Percentiles rank a stretch among this genome's conserved stretches.
Evolutionary conservation across 805 yeast species (phyloP).

Genomic region (Candida taoyuanica): DNA sequence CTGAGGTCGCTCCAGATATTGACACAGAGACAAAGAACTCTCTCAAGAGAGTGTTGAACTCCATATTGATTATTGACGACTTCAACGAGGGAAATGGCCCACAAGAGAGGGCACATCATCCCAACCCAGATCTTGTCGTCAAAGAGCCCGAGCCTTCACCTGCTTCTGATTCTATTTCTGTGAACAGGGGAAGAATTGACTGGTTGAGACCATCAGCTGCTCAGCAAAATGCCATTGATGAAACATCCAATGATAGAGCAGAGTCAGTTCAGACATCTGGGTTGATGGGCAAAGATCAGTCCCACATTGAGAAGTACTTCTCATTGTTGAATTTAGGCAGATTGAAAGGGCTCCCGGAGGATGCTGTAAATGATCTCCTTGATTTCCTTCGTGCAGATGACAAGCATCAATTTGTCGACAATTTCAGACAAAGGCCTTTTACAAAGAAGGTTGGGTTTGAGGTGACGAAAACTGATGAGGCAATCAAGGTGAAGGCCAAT

Average conservation of each 20-base stretch:
- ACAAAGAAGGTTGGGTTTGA: constrained; percentile 11
- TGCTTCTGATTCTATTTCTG: background rate
- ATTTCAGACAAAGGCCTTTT: constrained; percentile 13
- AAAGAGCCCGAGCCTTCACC: background rate
- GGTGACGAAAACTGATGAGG: constrained; percentile 4
- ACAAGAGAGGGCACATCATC: too few relatives aligned
- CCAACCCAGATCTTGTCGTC: background rate
- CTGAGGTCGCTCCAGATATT: constrained; percentile 5
- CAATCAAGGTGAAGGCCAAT: background rate
- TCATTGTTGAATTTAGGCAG: constrained; percentile 11
- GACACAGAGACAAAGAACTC: constrained; percentile 1
- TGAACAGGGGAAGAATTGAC: background rate
- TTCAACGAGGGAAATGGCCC: background rate
- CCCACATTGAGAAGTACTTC: constrained; percentile 8
- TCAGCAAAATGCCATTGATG: background rate
- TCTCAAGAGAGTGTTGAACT: constrained; percentile 8
- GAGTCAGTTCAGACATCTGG: constrained; percentile 2
- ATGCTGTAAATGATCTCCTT: constrained; percentile 7
- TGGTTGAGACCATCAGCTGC: constrained; percentile 1
- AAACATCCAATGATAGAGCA: background rate
- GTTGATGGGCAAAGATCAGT: constrained; percentile 9
- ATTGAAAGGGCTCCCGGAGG: constrained; percentile 11
- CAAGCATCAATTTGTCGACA: constrained; percentile 13
- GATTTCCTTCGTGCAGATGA: constrained; percentile 13
- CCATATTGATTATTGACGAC: constrained; percentile 6